Conservation (phyloP, 108 stramenopile species). For the Seminavis robusta region DNA sequence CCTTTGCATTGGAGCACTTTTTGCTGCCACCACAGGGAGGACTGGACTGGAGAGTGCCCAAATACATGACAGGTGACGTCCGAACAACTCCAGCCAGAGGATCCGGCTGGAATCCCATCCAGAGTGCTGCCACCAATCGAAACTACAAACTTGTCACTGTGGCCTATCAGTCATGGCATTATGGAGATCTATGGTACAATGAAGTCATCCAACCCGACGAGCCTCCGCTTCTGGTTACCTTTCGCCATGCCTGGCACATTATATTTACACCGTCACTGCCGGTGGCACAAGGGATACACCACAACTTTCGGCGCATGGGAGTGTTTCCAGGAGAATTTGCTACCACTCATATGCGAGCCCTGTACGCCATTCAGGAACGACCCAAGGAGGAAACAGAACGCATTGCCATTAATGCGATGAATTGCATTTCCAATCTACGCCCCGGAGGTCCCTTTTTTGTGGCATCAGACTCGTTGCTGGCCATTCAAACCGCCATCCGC, state of each 20-base stretch:
- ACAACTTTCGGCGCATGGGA: no score
- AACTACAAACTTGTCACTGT: no score
- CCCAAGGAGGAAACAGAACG: not conserved
- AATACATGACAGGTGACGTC: conserved; percentile 3
- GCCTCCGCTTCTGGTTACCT: no score
- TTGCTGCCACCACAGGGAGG: conserved; percentile 26
- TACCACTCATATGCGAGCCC: conserved; percentile 30
- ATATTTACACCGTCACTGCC: no score
- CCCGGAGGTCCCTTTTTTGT: conserved; percentile 29
- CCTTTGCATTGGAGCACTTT: conserved; percentile 31
- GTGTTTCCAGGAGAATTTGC: conserved; percentile 24
- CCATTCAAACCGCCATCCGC: conserved; percentile 1
- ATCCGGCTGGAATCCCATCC: no score
- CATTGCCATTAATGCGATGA: conserved; percentile 26
- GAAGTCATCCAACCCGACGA: no score
- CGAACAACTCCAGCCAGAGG: no score
- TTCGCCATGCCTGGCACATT: no score
- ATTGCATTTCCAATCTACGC: conserved; percentile 11
- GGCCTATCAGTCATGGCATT: no score
- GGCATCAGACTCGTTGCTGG: conserved; percentile 27
- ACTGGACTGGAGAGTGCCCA: conserved; percentile 29
- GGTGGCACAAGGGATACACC: no score
- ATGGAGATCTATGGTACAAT: no score
- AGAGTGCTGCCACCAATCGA: no score
- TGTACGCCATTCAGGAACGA: conserved; percentile 22